These are phyloP conservation scores for Achaetomiella virescens DNA, from an alignment of 495 filamentous ascomycete species.

Conservation along the genomic window DNA sequence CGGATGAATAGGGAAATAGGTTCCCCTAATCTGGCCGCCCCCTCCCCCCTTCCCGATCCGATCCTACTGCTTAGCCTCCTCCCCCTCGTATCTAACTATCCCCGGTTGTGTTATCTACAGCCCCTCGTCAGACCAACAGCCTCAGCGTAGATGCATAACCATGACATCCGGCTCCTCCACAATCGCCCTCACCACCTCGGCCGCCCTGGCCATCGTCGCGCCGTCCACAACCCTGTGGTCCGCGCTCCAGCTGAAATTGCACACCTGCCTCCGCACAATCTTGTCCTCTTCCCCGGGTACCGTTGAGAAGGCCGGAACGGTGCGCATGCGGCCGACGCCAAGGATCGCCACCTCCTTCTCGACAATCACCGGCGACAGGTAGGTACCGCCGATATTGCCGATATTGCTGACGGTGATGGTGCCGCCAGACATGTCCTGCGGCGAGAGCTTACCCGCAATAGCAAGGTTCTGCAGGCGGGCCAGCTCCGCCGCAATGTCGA, in stretches of 20 bases:
- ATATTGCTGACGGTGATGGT: slow-evolving; percentile 97
- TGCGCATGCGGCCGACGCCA: slow-evolving; percentile 73
- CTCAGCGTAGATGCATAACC: slow-evolving; percentile 55
- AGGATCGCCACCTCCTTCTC: slow-evolving; percentile 86
- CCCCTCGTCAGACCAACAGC: too few relatives aligned
- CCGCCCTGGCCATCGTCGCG: slow-evolving; percentile 85
- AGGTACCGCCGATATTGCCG: slow-evolving; percentile 91
- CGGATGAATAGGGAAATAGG: slow-evolving; percentile 6
- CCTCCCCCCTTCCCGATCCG: not conserved
- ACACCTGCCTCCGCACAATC: slow-evolving; percentile 58
- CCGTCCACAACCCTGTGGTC: slow-evolving; percentile 95
- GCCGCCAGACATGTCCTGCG: slow-evolving; percentile 72
- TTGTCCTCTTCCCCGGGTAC: slow-evolving; percentile 41
- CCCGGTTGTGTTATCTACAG: too few relatives aligned
- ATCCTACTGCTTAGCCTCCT: not conserved
- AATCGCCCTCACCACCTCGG: slow-evolving; percentile 65
- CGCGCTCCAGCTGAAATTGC: slow-evolving; percentile 93
- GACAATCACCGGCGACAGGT: slow-evolving; percentile 85
- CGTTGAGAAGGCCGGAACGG: slow-evolving; percentile 61
- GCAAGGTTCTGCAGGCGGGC: slow-evolving; percentile 66
- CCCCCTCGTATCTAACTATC: too few relatives aligned
- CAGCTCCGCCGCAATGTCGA: slow-evolving; percentile 71
- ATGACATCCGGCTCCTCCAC: slow-evolving; percentile 82
- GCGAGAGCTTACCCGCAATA: slow-evolving; percentile 62
- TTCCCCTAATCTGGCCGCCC: not conserved